Evolutionary conservation across 2,329 filamentous ascomycete species (phyloP).

Genomic region (Atkinsonella texensis): DNA sequence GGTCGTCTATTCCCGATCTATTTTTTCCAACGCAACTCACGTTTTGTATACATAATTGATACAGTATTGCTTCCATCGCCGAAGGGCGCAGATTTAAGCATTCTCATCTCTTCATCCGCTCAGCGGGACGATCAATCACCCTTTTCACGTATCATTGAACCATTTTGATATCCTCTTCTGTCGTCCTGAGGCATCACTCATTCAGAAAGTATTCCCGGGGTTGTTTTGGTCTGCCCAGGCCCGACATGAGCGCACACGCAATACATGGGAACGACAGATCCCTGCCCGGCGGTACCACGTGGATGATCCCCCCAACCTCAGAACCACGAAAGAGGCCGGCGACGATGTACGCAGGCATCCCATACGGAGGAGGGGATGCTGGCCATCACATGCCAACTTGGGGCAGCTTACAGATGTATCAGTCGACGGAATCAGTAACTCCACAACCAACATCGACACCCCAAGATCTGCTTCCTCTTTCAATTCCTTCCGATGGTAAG

Average conservation of each 20-base stretch:
- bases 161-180: background rate
- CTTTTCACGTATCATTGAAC: background rate
- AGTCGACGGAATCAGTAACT: background rate
- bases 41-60: background rate
- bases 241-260: slow-evolving; percentile 5
- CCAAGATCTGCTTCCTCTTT: slow-evolving; percentile 5
- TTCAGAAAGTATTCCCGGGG: background rate
- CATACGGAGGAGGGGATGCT: slow-evolving; percentile 8
- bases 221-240: background rate
- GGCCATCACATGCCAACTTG: slow-evolving; percentile 7
- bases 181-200: background rate
- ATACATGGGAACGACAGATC: slow-evolving; percentile 7
- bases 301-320: slow-evolving; percentile 8
- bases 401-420: slow-evolving; percentile 2
- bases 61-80: background rate
- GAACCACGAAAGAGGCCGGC: slow-evolving; percentile 8
- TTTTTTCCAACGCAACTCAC: background rate
- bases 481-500: slow-evolving; percentile 5
- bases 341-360: slow-evolving; percentile 6
- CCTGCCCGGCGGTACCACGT: slow-evolving; percentile 6
- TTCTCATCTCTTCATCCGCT: background rate
- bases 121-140: background rate
- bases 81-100: background rate
- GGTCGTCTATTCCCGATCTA: background rate
- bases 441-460: slow-evolving; percentile 9